Conservation (phyloP, 169 alveolate species). For the Eimeria brunetti region DNA sequence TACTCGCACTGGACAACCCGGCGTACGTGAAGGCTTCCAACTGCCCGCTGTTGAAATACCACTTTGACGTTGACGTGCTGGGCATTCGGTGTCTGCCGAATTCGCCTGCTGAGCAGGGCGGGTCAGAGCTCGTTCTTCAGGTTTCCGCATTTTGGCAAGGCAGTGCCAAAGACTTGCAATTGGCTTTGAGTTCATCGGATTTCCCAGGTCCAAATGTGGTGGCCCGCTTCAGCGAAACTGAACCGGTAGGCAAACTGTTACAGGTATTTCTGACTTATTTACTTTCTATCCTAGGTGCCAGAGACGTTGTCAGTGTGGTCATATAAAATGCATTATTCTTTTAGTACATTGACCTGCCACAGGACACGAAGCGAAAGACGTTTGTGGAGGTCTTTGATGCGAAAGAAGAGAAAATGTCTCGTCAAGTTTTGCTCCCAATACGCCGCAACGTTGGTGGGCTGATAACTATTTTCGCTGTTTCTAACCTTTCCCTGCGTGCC, state of each 20-base stretch:
- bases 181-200: constrained; percentile 39
- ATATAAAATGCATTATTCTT: background rate
- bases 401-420: constrained; percentile 22
- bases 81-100: constrained; percentile 51
- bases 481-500: background rate
- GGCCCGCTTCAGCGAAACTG: constrained; percentile 52
- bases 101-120: background rate
- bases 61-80: constrained; percentile 64
- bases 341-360: background rate
- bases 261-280: background rate
- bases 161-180: constrained; percentile 35
- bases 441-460: constrained; percentile 50
- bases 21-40: background rate
- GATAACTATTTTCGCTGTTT: background rate
- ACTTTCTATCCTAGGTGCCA: background rate
- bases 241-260: constrained; percentile 21
- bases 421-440: constrained; percentile 24
- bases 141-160: constrained; percentile 76
- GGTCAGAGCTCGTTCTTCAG: constrained; percentile 33
- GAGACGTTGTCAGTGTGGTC: background rate
- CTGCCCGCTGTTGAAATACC: constrained; percentile 41
- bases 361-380: constrained; percentile 19
- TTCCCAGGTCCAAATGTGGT: constrained; percentile 72
- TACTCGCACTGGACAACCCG: constrained; percentile 46
- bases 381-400: constrained; percentile 19